Evolutionary conservation across 129 eudicot species (phyloP).

Genomic region (Apium graveolens): DNA sequence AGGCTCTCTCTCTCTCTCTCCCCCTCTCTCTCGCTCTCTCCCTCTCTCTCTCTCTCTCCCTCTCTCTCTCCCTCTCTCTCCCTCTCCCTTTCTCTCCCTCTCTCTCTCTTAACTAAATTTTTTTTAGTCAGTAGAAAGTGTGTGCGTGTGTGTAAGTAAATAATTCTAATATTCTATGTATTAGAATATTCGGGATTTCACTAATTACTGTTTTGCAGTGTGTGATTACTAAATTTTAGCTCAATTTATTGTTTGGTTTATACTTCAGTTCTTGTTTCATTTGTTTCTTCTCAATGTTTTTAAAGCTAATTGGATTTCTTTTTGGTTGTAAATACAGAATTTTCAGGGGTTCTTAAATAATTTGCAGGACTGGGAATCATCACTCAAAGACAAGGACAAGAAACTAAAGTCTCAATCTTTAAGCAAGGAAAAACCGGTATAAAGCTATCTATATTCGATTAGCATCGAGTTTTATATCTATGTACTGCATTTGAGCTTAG

Average conservation of each 20-base stretch:
- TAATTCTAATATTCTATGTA: no score
- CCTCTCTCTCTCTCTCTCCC: neutral
- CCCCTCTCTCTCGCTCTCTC: neutral
- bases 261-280: slow-evolving; percentile 7
- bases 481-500: neutral
- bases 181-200: no score
- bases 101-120: no score
- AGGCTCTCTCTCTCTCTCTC: neutral
- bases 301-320: neutral
- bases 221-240: neutral
- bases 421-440: slow-evolving; percentile 43
- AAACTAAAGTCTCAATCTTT: slow-evolving; percentile 47
- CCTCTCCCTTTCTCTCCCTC: no score
- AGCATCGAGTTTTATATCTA: neutral
- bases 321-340: slow-evolving; percentile 37
- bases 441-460: no score
- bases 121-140: no score
- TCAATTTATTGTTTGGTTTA: neutral
- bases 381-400: slow-evolving; percentile 64
- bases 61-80: no score
- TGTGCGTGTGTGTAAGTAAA: no score
- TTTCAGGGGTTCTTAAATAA: slow-evolving; percentile 82
- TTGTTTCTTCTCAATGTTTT: slow-evolving; percentile 17
- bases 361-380: slow-evolving; percentile 85
- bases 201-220: no score